Percentiles rank a stretch among this genome's conserved stretches.
Evolutionary conservation across 805 yeast species (phyloP).

Genomic region (Pachysolen tannophilus): DNA sequence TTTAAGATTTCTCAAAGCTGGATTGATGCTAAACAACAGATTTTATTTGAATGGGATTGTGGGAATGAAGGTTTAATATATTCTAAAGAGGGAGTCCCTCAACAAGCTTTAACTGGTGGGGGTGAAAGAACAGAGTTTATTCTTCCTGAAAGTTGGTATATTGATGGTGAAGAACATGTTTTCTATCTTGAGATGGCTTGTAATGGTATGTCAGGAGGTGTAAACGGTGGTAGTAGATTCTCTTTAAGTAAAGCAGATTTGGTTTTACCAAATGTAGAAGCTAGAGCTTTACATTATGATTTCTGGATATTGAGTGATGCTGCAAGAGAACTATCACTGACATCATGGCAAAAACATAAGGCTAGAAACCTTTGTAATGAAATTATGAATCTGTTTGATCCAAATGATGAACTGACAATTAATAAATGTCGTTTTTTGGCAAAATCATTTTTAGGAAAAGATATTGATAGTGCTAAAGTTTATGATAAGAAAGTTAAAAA

Average conservation of each 20-base stretch:
- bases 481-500: constrained; percentile 33
- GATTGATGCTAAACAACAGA: constrained; percentile 28
- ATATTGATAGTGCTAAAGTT: constrained; percentile 60
- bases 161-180: constrained; percentile 41
- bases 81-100: constrained; percentile 54
- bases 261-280: constrained; percentile 72
- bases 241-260: constrained; percentile 63
- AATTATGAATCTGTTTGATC: constrained; percentile 81
- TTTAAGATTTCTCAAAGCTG: constrained; percentile 58
- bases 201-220: constrained; percentile 89
- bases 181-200: constrained; percentile 88
- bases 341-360: constrained; percentile 73
- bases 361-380: constrained; percentile 75
- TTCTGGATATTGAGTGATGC: constrained; percentile 89
- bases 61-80: constrained; percentile 82
- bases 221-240: constrained; percentile 58
- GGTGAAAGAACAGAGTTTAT: constrained; percentile 72
- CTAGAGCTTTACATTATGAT: constrained; percentile 70
- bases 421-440: constrained; percentile 61
- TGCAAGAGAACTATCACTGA: constrained; percentile 73
- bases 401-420: constrained; percentile 50
- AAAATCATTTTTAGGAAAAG: constrained; percentile 51
- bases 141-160: constrained; percentile 48
- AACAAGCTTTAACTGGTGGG: constrained; percentile 83
- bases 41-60: constrained; percentile 78